A percentile compares a stretch with the other conserved stretches of the same genome.
Conservation (phyloP, 2,329 filamentous ascomycete genomes). For the Nothophaeocryptopus gaeumannii region DNA sequence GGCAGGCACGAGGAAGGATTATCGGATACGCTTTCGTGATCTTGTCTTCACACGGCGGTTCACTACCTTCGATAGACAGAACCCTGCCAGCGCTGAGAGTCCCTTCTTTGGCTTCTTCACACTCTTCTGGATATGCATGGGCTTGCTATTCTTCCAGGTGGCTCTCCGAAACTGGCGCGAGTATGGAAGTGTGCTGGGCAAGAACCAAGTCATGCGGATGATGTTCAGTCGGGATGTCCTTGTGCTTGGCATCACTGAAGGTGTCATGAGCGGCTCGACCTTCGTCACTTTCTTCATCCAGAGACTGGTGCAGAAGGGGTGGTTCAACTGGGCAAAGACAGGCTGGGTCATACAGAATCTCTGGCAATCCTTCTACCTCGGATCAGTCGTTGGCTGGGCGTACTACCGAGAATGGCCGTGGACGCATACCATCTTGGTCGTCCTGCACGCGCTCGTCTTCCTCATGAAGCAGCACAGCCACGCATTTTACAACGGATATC, state of each 20-base stretch:
- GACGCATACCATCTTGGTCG: slow-evolving; percentile 77
- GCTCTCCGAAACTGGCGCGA: slow-evolving; percentile 65
- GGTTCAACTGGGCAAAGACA: slow-evolving; percentile 62
- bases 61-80: slow-evolving; percentile 72
- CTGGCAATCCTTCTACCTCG: slow-evolving; percentile 67
- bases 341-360: slow-evolving; percentile 75
- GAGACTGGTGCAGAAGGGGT: slow-evolving; percentile 56
- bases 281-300: slow-evolving; percentile 66
- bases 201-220: slow-evolving; percentile 67
- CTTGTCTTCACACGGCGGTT: slow-evolving; percentile 71
- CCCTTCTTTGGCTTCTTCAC: slow-evolving; percentile 78
- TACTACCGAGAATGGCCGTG: slow-evolving; percentile 74
- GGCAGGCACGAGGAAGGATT: slow-evolving; percentile 31
- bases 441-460: slow-evolving; percentile 71
- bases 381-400: slow-evolving; percentile 61
- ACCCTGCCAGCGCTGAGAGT: slow-evolving; percentile 61
- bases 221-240: slow-evolving; percentile 61
- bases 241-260: slow-evolving; percentile 60
- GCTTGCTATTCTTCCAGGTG: slow-evolving; percentile 64
- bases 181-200: slow-evolving; percentile 67
- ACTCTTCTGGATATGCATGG: slow-evolving; percentile 71
- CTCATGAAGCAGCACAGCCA: slow-evolving; percentile 84
- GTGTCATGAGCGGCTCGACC: slow-evolving; percentile 64
- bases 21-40: slow-evolving; percentile 47
- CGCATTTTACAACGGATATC: slow-evolving; percentile 73